Percentiles rank a stretch among this genome's conserved stretches.
phyloP scores from a whole-genome alignment of 2,329 filamentous ascomycete genomes.

The Plenodomus biglobosus region DNA sequence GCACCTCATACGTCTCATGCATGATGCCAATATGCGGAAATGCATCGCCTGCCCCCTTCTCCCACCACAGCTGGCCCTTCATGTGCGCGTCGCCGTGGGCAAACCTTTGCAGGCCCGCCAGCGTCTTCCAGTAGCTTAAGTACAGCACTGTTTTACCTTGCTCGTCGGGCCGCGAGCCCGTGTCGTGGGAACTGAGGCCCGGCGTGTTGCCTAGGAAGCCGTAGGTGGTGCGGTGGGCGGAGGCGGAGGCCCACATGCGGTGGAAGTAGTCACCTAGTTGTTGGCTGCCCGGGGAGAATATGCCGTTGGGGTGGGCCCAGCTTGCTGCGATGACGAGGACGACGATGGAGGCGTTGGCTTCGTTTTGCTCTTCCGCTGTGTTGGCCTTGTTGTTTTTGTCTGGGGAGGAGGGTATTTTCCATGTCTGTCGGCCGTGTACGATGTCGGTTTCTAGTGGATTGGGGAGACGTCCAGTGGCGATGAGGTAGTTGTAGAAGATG shows the following conservation, averaged over 20 bases:
- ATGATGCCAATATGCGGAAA: conserved; percentile 11
- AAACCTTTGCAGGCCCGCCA: conserved; percentile 15
- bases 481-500: conserved; percentile 6
- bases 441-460: conserved; percentile 4
- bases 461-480: conserved; percentile 7
- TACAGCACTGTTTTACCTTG: conserved; percentile 10
- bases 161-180: conserved; percentile 1
- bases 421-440: conserved; percentile 3
- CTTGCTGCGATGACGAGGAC: conserved; percentile 11
- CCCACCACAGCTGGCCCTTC: conserved; percentile 14
- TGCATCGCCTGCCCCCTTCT: conserved; percentile 3
- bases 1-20: conserved; percentile 18
- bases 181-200: not conserved
- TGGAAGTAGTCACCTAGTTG: conserved; percentile 5
- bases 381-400: not conserved
- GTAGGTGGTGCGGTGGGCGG: conserved; percentile 10
- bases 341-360: conserved; percentile 3
- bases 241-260: conserved; percentile 14
- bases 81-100: conserved; percentile 9
- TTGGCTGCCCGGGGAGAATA: conserved; percentile 6
- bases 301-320: conserved; percentile 10
- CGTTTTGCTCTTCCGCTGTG: not conserved
- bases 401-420: conserved; percentile 7
- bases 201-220: conserved; percentile 12
- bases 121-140: conserved; percentile 15